Conservation (phyloP, 2,329 filamentous ascomycete species). For the Exophiala phaeomuriformis region DNA sequence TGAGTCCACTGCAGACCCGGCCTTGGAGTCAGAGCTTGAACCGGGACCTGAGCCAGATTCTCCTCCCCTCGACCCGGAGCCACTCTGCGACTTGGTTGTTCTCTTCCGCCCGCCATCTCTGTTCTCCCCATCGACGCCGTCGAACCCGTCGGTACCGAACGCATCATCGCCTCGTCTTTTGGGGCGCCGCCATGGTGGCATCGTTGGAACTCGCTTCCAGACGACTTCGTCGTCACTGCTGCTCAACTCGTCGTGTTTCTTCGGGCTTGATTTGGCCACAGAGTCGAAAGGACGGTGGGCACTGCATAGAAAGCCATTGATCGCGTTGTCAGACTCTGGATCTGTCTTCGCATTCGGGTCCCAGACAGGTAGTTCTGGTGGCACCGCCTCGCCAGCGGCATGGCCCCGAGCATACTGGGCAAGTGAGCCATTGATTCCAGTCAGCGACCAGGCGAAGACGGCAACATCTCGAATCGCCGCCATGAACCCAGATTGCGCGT, state of each 20-base stretch:
- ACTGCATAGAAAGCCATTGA: slow-evolving; percentile 26
- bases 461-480: slow-evolving; percentile 73
- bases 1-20: slow-evolving; percentile 5
- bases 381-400: slow-evolving; percentile 57
- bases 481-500: slow-evolving; percentile 55
- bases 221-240: slow-evolving; percentile 27
- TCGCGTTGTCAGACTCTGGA: slow-evolving; percentile 12
- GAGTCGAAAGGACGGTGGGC: slow-evolving; percentile 19
- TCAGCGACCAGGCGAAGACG: slow-evolving; percentile 78
- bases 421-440: slow-evolving; percentile 70
- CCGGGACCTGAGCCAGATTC: slow-evolving; percentile 9
- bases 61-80: slow-evolving; percentile 3
- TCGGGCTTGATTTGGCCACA: slow-evolving; percentile 5
- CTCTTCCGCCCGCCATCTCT: slow-evolving; percentile 16
- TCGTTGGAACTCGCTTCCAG: slow-evolving; percentile 20
- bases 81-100: slow-evolving; percentile 11
- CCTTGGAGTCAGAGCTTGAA: slow-evolving; percentile 7
- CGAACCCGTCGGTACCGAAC: slow-evolving; percentile 20
- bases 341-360: slow-evolving; percentile 35
- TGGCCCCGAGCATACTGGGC: slow-evolving; percentile 56
- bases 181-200: slow-evolving; percentile 23
- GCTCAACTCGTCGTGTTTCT: slow-evolving; percentile 12
- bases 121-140: slow-evolving; percentile 16
- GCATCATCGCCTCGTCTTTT: slow-evolving; percentile 25
- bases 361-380: slow-evolving; percentile 55